Evolutionary conservation across 2,329 filamentous ascomycete species (phyloP), one percentile per base, ranked within the genome.

Genomic region (Scolecobasidium constrictum): DNA sequence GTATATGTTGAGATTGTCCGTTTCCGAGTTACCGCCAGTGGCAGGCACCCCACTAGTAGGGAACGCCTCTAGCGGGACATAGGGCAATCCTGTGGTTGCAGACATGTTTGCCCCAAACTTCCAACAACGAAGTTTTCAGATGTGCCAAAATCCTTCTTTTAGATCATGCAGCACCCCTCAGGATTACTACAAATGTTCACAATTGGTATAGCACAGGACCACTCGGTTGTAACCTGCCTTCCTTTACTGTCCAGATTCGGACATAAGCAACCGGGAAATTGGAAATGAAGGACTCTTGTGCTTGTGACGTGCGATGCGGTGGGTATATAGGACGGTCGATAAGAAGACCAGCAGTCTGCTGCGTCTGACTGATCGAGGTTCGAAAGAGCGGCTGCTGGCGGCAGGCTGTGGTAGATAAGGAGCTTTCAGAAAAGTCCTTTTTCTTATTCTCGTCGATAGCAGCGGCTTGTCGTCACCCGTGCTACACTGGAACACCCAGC

Each of bases 1-100:
- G 64, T 77, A 93, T 53, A 88, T 67, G 63, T 94, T 94, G 51
- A 94, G 72, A 62, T 94, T 76, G 50, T 83, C 66, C 1, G 66
- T 67, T 46, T 78, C 63, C 19, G 82, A 71, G 65, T 78, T 65
- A 66, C 83, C 83, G 49, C 84, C 83, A 5, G 73, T 77, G 17
- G 67, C 60, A 26, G 65, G 65, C 15, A 78, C 78, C 55, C 73
- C 75, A 65, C 86, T 85, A 4, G 19, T 46, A 17, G 35, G 42
- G 21, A 79, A 84, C 17, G 72, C 65, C 31, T 73, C 59, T 48
- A 62, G 56, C 3, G 52, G 47, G 22, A 59, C 50, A 38, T 50
- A 60, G 36, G 54, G 53, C 5, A 56, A 23, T 4, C 20, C 37
- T 33, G 42, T 12, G 4, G 42, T 39, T 21, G 36, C 36, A 12